Percentiles rank a stretch among this genome's conserved stretches.
phyloP scores from a whole-genome alignment of 2,329 filamentous ascomycete species.

The Purpureocillium takamizusanense region DNA sequence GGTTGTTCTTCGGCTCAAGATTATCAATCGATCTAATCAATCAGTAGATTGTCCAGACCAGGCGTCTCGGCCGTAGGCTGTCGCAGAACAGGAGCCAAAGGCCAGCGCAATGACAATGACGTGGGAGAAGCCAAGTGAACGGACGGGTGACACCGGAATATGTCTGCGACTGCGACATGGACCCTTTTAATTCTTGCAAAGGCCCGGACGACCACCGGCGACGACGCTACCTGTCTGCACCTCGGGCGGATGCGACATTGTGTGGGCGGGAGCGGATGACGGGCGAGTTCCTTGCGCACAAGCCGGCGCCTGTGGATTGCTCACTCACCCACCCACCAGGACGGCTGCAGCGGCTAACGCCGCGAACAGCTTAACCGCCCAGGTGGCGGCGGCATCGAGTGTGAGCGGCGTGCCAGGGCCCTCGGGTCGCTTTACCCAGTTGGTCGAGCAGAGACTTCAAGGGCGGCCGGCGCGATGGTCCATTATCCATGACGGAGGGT shows the following conservation, averaged over 20 bases:
- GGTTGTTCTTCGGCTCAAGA: too few species aligned
- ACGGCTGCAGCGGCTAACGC: background rate
- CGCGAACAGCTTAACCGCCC: background rate
- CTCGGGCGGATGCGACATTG: too few species aligned
- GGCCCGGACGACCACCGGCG: too few species aligned
- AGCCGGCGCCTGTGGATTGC: too few species aligned
- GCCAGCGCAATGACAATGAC: background rate
- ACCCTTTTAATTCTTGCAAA: background rate
- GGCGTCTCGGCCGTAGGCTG: background rate
- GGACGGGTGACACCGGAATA: too few species aligned
- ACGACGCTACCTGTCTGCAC: too few species aligned
- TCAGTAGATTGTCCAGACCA: background rate
- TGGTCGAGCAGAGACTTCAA: background rate
- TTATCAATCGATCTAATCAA: constrained; percentile 2
- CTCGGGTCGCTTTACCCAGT: constrained; percentile 1
- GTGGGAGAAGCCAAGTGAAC: too few species aligned
- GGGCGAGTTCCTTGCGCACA: too few species aligned
- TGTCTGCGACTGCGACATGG: background rate
- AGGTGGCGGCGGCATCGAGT: background rate
- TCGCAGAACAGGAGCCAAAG: background rate
- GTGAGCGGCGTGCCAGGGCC: background rate
- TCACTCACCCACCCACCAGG: too few species aligned
- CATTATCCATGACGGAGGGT: too few species aligned
- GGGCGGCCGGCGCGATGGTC: background rate
- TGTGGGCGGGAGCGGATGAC: too few species aligned